Evolutionary conservation across 2,329 filamentous ascomycete genomes (phyloP), one percentile per base, ranked within the genome.

Genomic region (Dactylonectria macrodidyma): DNA sequence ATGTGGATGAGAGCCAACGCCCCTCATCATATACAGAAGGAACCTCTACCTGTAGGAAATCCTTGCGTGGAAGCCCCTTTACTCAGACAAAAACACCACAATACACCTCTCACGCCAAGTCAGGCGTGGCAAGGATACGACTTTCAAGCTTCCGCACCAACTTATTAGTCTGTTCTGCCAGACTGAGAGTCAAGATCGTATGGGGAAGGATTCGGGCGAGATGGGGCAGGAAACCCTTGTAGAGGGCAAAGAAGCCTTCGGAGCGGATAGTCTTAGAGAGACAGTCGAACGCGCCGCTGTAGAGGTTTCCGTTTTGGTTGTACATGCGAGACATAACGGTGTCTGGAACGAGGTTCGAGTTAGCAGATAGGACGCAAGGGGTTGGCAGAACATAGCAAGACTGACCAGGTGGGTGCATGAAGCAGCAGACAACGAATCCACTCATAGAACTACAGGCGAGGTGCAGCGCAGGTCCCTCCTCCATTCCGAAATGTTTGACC

Each of bases 251-350:
- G 59, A 97, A 76, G 24, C 96, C 96, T 81, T 99, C 96, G 0
- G 94, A 97, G 79, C 91, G 92, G 68, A 99, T 87, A 0, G 96
- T 99, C 84, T 97, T 95, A 79, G 89, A 90, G 67, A 98, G 83
- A 80, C 96, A 99, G 83, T 99, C 96, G 71, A 97, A 93, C 5
- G 97, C 94, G 66, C 95, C 93, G 74, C 89, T 91, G 86, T 99
- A 99, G n/a, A 99, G 88, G 79, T 98, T 97, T 59, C 96, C 96
- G 69, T 95, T 97, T 81, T 99, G 96, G 85, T 99, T 99, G 87
- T 99, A 99, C 86, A 99, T 92, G 70, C 96, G 92, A 69, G 94
- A 96, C 96, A 99, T 99, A 83, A 99, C 93, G 5, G 96, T 99
- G 81, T 99, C 96, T 89, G 68, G 9, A 41, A 30, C 30, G 75